These are phyloP conservation scores for Hordeum vulgare DNA, from an alignment of 176 grass and related monocot genomes.

Conservation along the genomic window MorexV3_pseudomolecules_assembly NC_058518.1:355260573-355261072, in stretches of 20 bases:
- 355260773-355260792: neutral
- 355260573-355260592: neutral
- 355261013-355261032: slow-evolving; percentile 62
- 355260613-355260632: neutral
- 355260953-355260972: slow-evolving; percentile 86
- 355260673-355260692: neutral
- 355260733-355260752: neutral
- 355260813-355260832: neutral
- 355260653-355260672: neutral
- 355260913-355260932: slow-evolving; percentile 94
- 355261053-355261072: neutral
- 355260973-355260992: slow-evolving; percentile 97
- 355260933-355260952: slow-evolving; percentile 99
- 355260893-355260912: slow-evolving; percentile 98
- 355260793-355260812: neutral
- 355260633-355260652: neutral
- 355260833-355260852: slow-evolving; percentile 7
- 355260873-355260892: neutral
- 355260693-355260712: slow-evolving; percentile 12
- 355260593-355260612: neutral
- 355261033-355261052: slow-evolving; percentile 18
- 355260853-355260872: slow-evolving; percentile 8
- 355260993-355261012: slow-evolving; percentile 89
- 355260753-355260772: slow-evolving; percentile 2
- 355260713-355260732: neutral